Evolutionary conservation across 164 flowering plant genomes (phyloP).

Genomic region (Santalum album): DNA sequence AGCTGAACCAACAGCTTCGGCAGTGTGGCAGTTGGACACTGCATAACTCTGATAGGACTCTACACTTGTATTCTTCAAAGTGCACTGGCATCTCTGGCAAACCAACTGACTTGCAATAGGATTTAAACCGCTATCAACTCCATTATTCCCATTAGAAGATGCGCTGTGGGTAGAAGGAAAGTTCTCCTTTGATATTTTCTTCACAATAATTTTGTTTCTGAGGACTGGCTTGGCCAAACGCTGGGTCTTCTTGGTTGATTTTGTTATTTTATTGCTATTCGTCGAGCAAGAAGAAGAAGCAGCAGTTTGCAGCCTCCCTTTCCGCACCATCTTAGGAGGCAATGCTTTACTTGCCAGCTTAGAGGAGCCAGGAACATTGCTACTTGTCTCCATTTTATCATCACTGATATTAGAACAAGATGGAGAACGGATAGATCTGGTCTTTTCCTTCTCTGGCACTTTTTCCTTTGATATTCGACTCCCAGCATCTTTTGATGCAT

Average conservation of each 20-base stretch:
- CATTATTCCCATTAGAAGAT: slow-evolving; percentile 10
- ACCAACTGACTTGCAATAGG: slow-evolving; percentile 24
- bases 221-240: not conserved
- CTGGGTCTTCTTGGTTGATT: not conserved
- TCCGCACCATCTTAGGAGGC: slow-evolving; percentile 21
- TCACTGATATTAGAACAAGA: slow-evolving; percentile 7
- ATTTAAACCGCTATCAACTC: slow-evolving; percentile 8
- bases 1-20: slow-evolving; percentile 15
- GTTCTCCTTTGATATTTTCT: slow-evolving; percentile 5
- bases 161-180: slow-evolving; percentile 8
- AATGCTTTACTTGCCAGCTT: slow-evolving; percentile 22
- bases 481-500: slow-evolving; percentile 14
- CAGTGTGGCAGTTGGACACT: slow-evolving; percentile 5
- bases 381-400: slow-evolving; percentile 5
- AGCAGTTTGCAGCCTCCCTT: slow-evolving; percentile 22
- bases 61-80: slow-evolving; percentile 20
- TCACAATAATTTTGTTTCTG: not conserved
- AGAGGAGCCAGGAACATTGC: slow-evolving; percentile 8
- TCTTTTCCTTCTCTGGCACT: slow-evolving; percentile 9
- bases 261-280: slow-evolving; percentile 12
- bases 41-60: slow-evolving; percentile 16
- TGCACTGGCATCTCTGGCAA: slow-evolving; percentile 56
- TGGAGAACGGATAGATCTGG: not conserved
- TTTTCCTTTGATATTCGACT: slow-evolving; percentile 10
- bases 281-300: slow-evolving; percentile 22